Base-by-base conservation (phyloP, 176 grass and related monocot species). In the Aegilops bicornis region DNA sequence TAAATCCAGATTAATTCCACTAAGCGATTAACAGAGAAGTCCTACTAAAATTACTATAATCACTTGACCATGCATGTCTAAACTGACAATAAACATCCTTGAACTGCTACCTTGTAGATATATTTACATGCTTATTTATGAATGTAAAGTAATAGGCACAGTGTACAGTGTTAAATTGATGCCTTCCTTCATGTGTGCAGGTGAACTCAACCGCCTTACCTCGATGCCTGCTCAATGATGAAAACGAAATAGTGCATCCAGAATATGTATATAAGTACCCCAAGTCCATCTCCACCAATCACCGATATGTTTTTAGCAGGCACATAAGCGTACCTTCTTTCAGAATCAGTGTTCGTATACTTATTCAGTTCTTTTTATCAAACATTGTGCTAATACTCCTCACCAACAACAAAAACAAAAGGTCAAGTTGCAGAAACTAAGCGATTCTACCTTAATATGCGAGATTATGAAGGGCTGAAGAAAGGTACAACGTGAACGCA, bases 201-300 rank as follows among this genome's bases (percentile, higher is more conserved):
- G 60, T 83, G 80, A 79, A 84, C 76, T 87, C 75, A 87, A 74
- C 85, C 80, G 76, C 35, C 81, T 69, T 84, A 88, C 76, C 85
- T 84, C 61, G 20, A 80, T 23, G 69, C 77, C 85, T 87, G 80
- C 69, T 84, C 72, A 61, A 52, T 84, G 30, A 77, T 63, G 68
- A 84, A 81, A 48, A 91, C 37, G 77, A 47, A 87, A 87, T 6
- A 5, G 62, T 80, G 89, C 85, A 84, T 76, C 47, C 76, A 87
- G 8, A 91, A 91, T 36, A 42, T 35, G 60, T 35, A 7, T 22
- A 68, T 64, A 5, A 74, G 72, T 25, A 87, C 15, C 58, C 72
- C 31, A 66, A 48, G 1, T 58, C 69, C 15, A 75, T 24, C 69
- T 75, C 80, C 61, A 20, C 5, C 6, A 56, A 60, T 56, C 79